Base-by-base conservation (phyloP, 306 rosid genomes). In the Trifolium fragiferum region DNA sequence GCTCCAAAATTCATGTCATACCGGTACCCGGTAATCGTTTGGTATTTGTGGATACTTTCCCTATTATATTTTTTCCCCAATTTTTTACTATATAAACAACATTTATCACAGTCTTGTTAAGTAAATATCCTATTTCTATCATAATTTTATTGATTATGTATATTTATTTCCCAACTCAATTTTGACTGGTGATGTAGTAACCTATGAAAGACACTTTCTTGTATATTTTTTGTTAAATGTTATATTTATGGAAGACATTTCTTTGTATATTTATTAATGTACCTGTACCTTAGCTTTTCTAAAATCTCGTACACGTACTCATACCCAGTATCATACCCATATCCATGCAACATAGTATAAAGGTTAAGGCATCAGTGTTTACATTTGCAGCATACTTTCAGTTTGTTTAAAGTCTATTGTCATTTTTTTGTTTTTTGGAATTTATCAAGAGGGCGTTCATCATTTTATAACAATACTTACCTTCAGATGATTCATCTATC, bases 381-480 rank as follows among this genome's bases (percentile, higher is more conserved):
- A 63, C 54, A 54, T 72, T 59, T 21, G 85, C 71, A 66, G 73
- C 82, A 70, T 72, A 82, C 67, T 75, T 68, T 69, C 84, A 46
- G 35, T 57, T 83, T 74, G 81, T 54, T 73, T 78, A 61, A 49
- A 66, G 18, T 76, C n/a, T 50, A 62, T 57, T 79, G 61, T 64
- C 49, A 60, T 49, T 20, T 41, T 30, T 44, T 75, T 78, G 1
- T 40, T 21, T 74, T 74, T 81, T 54, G 77, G 44, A 27, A 76
- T 38, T 65, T 60, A 70, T 79, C 79, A 65, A 86, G 76, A 65
- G 76, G 75, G 41, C 23, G 63, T 15, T 43, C 51, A 27, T 70
- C 86, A 53, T 53, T 81, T 79, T 76, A 59, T 82, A 84, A 59
- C 74, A 69, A n/a, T 64, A 71, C 49, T 75, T 80, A 71, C 79